A percentile compares a stretch with the other conserved stretches of the same genome.
These are phyloP conservation scores for Phytophthora macrochlamydospora DNA, from an alignment of 352 stramenopile species.

Conservation along the genomic window DNA sequence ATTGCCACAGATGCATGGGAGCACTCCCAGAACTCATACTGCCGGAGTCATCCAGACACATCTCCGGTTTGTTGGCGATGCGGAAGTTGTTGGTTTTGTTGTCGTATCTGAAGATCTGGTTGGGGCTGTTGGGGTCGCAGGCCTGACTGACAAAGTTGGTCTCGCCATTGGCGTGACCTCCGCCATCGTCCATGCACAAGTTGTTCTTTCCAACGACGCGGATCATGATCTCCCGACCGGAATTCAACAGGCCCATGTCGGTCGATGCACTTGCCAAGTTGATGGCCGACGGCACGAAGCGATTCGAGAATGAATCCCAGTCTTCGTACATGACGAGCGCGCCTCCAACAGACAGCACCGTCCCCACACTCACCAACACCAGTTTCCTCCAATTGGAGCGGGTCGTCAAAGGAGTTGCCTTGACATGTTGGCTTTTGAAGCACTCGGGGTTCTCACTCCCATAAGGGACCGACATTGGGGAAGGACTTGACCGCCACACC, in stretches of 20 bases:
- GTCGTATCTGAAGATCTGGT: not conserved
- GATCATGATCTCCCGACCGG: not conserved
- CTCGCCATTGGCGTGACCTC: not conserved
- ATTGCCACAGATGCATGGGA: constrained; percentile 11
- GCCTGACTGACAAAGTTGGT: not conserved
- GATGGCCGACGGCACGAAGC: not conserved
- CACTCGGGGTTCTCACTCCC: constrained; percentile 11
- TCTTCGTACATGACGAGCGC: constrained; percentile 14
- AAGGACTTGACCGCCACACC: not conserved
- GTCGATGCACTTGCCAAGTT: not conserved
- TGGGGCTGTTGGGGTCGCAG: not conserved
- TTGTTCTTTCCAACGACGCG: not conserved
- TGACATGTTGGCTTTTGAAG: constrained; percentile 4
- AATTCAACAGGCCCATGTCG: not conserved
- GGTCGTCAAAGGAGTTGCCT: not conserved
- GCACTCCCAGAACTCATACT: not conserved
- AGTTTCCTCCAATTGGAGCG: constrained; percentile 8
- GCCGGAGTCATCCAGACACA: not conserved
- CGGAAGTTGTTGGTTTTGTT: not conserved
- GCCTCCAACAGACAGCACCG: constrained; percentile 2
- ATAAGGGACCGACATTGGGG: constrained; percentile 2
- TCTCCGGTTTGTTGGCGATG: not conserved
- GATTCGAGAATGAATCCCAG: not conserved
- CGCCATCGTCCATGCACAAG: not conserved
- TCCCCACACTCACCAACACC: constrained; percentile 3